Conservation (phyloP, 345 rosid genomes). For the Mallotus nudiflorus region DNA sequence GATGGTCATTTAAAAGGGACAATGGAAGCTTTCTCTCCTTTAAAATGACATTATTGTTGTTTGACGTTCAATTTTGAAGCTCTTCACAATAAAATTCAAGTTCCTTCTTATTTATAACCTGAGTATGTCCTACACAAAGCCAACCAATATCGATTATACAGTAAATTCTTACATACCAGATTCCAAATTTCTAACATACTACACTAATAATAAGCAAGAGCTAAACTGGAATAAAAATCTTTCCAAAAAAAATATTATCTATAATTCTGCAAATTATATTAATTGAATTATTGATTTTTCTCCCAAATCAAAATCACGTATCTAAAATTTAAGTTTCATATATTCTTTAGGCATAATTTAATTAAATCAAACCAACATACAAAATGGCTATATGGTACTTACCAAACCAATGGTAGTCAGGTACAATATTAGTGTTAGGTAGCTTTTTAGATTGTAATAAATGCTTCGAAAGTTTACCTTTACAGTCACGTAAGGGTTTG, state of each 20-base stretch:
- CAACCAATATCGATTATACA: neutral
- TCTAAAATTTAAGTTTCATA: too few relatives aligned
- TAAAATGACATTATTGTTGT: conserved; percentile 68
- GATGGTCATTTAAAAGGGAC: conserved; percentile 75
- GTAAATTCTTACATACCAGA: too few relatives aligned
- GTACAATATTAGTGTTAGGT: conserved; percentile 76
- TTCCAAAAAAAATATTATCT: too few relatives aligned
- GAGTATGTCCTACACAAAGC: conserved; percentile 54
- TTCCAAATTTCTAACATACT: too few relatives aligned
- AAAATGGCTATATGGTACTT: neutral
- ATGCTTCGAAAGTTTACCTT: conserved; percentile 62
- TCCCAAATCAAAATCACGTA: too few relatives aligned
- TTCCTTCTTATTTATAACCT: conserved; percentile 75
- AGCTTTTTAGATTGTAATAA: conserved; percentile 75
- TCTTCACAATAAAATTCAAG: conserved; percentile 80
- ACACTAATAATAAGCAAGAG: too few relatives aligned
- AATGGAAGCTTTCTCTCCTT: conserved; percentile 76
- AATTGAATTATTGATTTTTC: too few relatives aligned
- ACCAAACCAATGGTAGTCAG: conserved; percentile 94
- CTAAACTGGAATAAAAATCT: too few relatives aligned
- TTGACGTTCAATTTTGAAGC: conserved; percentile 62
- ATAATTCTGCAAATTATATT: too few relatives aligned
- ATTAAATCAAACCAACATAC: too few relatives aligned
- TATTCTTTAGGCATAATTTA: too few relatives aligned
- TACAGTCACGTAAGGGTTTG: conserved; percentile 54